Conservation (phyloP, 2,329 filamentous ascomycete genomes). For the Ceratocystis albifundus region DNA sequence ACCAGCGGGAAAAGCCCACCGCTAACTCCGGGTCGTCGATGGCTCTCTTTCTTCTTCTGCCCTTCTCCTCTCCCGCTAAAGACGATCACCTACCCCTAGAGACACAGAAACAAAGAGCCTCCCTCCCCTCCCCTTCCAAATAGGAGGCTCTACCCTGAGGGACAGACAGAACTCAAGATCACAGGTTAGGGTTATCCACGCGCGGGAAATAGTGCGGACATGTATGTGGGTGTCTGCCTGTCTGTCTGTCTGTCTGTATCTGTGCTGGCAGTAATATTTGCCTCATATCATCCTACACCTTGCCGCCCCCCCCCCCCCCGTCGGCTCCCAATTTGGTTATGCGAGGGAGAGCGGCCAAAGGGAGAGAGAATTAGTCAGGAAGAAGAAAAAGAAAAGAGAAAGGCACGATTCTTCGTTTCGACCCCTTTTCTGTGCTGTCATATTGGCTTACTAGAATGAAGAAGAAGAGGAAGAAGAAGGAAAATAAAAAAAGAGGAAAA, state of each 20-base stretch:
- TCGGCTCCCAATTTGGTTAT: no score
- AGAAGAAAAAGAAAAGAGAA: not conserved
- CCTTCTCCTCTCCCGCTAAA: no score
- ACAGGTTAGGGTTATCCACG: not conserved
- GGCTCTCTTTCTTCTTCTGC: no score
- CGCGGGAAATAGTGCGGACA: not conserved
- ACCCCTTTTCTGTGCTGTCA: conserved; percentile 4
- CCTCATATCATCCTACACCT: not conserved
- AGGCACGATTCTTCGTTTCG: not conserved
- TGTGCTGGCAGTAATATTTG: no score
- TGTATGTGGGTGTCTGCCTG: no score
- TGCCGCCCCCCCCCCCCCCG: no score
- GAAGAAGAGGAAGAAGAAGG: not conserved
- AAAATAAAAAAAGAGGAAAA: not conserved
- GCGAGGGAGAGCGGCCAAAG: not conserved
- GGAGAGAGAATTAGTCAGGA: not conserved
- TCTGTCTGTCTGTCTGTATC: no score
- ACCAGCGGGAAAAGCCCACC: not conserved
- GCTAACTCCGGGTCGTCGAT: not conserved
- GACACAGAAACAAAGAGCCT: not conserved
- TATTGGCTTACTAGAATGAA: not conserved
- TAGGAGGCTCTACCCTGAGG: no score
- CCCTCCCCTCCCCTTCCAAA: no score
- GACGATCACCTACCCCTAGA: not conserved
- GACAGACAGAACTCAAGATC: not conserved